These are phyloP conservation scores for Hippophae gyantsensis DNA, from an alignment of 306 rosid genomes.

Conservation along the genomic window DNA sequence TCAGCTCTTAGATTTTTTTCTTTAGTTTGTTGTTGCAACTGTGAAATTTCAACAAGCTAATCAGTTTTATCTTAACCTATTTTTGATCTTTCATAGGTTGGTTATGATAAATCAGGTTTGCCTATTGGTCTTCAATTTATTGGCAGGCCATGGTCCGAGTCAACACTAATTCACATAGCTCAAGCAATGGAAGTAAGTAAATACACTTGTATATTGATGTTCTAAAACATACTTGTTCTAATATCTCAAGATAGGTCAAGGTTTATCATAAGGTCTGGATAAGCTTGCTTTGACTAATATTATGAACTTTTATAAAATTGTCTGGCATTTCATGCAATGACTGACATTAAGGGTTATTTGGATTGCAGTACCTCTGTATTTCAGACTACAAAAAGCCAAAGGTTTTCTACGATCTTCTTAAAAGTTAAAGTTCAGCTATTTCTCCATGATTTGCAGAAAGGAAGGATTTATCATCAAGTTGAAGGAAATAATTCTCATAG, in stretches of 20 bases:
- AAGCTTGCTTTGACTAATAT: neutral
- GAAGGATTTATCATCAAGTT: too few species aligned
- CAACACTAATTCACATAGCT: slow-evolving; percentile 70
- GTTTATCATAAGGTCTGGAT: neutral
- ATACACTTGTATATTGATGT: neutral
- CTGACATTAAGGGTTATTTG: slow-evolving; percentile 7
- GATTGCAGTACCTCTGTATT: slow-evolving; percentile 43
- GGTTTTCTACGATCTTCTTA: slow-evolving; percentile 48
- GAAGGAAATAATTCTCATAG: too few species aligned
- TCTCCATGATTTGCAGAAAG: too few species aligned
- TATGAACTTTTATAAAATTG: neutral
- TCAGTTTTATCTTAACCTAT: neutral
- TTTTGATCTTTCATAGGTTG: slow-evolving; percentile 43
- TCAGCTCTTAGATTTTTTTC: neutral
- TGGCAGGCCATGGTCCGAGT: slow-evolving; percentile 89
- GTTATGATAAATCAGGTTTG: slow-evolving; percentile 66
- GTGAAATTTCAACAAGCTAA: neutral
- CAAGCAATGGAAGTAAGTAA: slow-evolving; percentile 59
- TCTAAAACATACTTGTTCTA: neutral
- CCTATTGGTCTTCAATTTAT: slow-evolving; percentile 96
- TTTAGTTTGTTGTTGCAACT: neutral
- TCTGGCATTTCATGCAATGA: neutral
- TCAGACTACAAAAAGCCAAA: slow-evolving; percentile 54
- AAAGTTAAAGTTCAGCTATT: neutral
- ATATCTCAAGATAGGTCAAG: neutral